Evolutionary conservation across 306 rosid species (phyloP), one percentile per base, ranked within the genome.

Genomic region (Vigna nakashimae): DNA sequence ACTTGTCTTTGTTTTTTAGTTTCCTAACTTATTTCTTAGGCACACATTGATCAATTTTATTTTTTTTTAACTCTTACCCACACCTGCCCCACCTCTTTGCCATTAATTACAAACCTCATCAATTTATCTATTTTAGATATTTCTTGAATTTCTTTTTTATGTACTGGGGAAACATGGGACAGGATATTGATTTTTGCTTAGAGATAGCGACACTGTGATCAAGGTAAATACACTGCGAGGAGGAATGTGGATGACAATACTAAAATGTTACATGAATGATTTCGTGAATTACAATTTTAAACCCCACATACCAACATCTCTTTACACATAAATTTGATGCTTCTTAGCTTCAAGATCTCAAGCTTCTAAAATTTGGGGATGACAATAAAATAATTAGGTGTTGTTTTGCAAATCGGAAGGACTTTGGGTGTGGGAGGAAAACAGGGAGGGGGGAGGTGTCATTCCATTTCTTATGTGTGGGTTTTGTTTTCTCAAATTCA

Each of bases 281-380:
- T 58, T 42, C 43, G 0, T 57, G 53, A 7, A 42, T 53, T 57
- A 56, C 40, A 72, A 36, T 36, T 17, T 51, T 70, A 30, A 51
- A 7, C 26, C 16, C 46, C 59, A 49, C 49, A 69, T 69, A 34
- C 46, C 9, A 49, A 30, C 51, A 9, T 16, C 49, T 20, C 38
- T 28, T 32, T 52, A 26, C 13, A 53, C 65, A 56, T 73, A 1
- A 20, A 8, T 58, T 57, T 18, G 51, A 53, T 71, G 34, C 45
- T 40, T 40, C 24, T 73, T 40, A 73, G 24, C 77, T 73, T 72
- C n/a, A 32, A 34, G 51, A 73, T 56, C 45, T 72, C 77, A 55
- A 20, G 50, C 13, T 52, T 70, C 50, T 70, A 50, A 70, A 51
- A 56, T 18, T 24, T 60, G 17, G 46, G 48, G 59, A 34, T 18